Base-by-base conservation (phyloP, 1,284 basidiomycete genomes). In the Rhodofomes roseus region DNA sequence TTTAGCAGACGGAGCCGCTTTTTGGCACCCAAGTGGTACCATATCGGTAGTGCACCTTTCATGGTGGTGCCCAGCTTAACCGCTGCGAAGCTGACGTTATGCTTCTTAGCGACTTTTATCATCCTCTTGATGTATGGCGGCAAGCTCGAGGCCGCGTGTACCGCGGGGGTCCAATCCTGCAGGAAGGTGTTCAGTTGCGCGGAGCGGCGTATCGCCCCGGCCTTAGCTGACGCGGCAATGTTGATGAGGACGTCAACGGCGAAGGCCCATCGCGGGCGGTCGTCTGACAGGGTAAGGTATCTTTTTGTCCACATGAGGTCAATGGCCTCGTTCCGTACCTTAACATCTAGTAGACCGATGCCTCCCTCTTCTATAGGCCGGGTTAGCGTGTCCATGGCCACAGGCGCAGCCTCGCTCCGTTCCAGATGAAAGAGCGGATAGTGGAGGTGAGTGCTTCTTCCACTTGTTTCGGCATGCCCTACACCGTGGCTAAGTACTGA, bases 401-500 rank as follows among this genome's bases (percentile, higher is more conserved):
- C 29, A 14, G 27, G 25, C 11, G 23, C 2, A 22, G 1, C 25
- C 4, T 48, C 48, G 1, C 22, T 5, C 6, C 16, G 8, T 43
- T 22, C 41, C 41, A 43, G 8, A 43, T 22, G 3, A 43, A 43
- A 4, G 41, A 5, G 6, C 20, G 18, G 18, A 43, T 22, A 1
- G 22, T 43, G 0, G n/a, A 7, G 2, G 11, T 20, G 1, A 65
- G 39, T 14, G n/a, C 9, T 9, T 37, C 46, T n/a, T 62, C 46
- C 9, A 67, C 54, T 0, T 12, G 4, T 12, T 39, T 6, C 2
- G 67, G 73, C 68, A 72, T 71, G 0, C 65, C 60, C 43, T 71
- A 66, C 0, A 65, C 71, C 14, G 57, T 62, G 0, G 71, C 62
- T 0, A 71, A 68, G 66, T 66, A 74, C 46, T 69, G 70, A 0